Conservation (phyloP, 441 rosid genomes). For the Breynia disticha region DNA sequence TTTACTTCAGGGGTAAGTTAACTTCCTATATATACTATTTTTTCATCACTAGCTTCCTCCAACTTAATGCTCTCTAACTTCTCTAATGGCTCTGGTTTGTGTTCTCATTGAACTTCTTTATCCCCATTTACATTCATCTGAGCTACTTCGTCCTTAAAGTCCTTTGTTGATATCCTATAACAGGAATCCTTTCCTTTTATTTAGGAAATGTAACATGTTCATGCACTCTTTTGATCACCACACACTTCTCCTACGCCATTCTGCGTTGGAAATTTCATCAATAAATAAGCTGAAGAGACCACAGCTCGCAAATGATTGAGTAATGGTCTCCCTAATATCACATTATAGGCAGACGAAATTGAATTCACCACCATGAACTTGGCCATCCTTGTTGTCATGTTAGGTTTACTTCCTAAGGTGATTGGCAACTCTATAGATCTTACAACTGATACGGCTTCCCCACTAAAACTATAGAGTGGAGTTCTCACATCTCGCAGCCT, state of each 20-base stretch:
- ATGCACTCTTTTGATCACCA: background rate
- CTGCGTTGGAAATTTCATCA: background rate
- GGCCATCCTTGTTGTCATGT: background rate
- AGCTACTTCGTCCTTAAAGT: background rate
- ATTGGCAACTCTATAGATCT: background rate
- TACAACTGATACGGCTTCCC: background rate
- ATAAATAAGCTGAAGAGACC: background rate
- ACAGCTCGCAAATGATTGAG: background rate
- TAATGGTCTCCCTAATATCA: background rate
- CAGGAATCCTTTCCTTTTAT: too few relatives aligned
- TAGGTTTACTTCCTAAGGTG: background rate
- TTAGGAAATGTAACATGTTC: background rate
- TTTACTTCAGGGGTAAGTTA: too few relatives aligned
- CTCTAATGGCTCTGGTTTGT: too few relatives aligned
- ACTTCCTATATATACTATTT: too few relatives aligned
- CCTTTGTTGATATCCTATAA: too few relatives aligned
- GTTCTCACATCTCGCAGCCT: background rate
- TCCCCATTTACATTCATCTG: too few relatives aligned
- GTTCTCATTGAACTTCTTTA: too few relatives aligned
- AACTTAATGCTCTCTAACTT: too few relatives aligned
- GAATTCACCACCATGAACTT: background rate
- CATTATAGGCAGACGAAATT: background rate
- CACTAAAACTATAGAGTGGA: background rate
- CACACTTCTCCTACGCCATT: background rate
- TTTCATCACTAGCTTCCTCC: too few relatives aligned